Evolutionary conservation across 768 basidiomycete species (phyloP).

Genomic region (Mycena indigotica): DNA sequence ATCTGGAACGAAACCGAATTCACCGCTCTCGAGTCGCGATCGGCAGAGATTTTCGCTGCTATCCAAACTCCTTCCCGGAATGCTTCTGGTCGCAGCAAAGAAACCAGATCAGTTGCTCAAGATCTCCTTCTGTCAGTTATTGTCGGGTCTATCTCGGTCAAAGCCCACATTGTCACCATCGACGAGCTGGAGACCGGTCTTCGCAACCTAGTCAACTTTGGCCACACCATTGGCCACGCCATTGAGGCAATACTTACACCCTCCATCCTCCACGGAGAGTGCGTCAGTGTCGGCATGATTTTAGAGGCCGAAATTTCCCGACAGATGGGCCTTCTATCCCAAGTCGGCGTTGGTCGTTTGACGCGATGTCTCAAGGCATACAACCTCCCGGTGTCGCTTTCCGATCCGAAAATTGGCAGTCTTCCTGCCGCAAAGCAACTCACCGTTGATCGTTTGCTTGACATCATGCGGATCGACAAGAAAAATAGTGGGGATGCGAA

Average conservation of each 20-base stretch:
- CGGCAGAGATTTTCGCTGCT: conserved; percentile 83
- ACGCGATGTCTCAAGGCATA: conserved; percentile 87
- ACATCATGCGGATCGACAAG: conserved; percentile 97
- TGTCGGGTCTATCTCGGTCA: conserved; percentile 90
- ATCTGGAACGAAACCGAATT: conserved; percentile 96
- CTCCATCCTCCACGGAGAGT: conserved; percentile 93
- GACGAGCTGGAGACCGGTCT: conserved; percentile 97
- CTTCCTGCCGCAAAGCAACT: conserved; percentile 73
- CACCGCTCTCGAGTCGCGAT: conserved; percentile 80
- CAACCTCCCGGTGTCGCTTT: conserved; percentile 82
- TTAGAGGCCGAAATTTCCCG: conserved; percentile 94
- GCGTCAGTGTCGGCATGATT: conserved; percentile 94
- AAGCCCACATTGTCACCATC: conserved; percentile 94
- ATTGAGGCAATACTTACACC: conserved; percentile 97
- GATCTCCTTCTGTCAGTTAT: conserved; percentile 88
- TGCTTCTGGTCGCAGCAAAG: conserved; percentile 56
- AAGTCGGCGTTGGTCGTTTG: conserved; percentile 91
- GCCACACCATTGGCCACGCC: conserved; percentile 97
- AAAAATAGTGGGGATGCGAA: conserved; percentile 93
- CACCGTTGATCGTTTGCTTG: conserved; percentile 78
- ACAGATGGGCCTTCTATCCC: conserved; percentile 82
- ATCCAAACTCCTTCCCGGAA: conserved; percentile 71
- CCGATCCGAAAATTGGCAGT: conserved; percentile 75
- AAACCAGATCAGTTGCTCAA: conserved; percentile 74
- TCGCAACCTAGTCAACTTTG: conserved; percentile 98